Evolutionary conservation across 2,329 filamentous ascomycete genomes (phyloP), one percentile per base, ranked within the genome.

Genomic region (Cercospora sojina): DNA sequence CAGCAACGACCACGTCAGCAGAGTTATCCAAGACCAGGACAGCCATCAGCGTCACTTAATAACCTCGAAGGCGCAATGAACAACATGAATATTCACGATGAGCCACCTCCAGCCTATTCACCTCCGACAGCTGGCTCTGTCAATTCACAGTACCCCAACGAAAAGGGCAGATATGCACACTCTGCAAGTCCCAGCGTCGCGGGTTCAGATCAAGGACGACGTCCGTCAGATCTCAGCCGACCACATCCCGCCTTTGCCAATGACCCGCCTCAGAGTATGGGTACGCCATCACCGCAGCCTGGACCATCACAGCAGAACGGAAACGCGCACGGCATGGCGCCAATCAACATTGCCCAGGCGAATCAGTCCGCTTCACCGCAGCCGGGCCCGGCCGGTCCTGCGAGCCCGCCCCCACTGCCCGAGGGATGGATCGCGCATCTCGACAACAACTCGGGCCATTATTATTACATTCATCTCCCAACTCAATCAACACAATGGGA

Each of bases 341-440:
- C 76, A 69, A 77, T 84, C 76, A 77, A 81, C 51, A 64, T 77
- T 70, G 76, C 77, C 31, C 77, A 68, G 74, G 75, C 74, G 27
- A 76, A 76, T 55, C 71, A 72, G 56, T 59, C 67, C 3, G 67
- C 67, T 12, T 69, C 67, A 23, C 64, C 66, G 18, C 68, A 67
- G 32, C 66, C 69, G 16, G 69, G 69, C 5, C 67, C 65, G 13
- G 49, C 87, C 25, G 86, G 90, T 0, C 92, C 92, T 31, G 87
- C 90, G 27, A 96, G 93, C 16, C 95, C 95, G 32, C 95, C 95
- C 23, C 95, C 94, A 2, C 84, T 99, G 16, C 95, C 95, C 5
- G 95, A 99, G 80, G 95, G 95, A 35, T 99, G 95, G 95, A 98
- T 99, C 75, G 92, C 95, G 20, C 95, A 98, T 78, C 84, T 98